phyloP scores from a whole-genome alignment of 768 basidiomycete species.

The Lactarius akahatsu region DNA sequence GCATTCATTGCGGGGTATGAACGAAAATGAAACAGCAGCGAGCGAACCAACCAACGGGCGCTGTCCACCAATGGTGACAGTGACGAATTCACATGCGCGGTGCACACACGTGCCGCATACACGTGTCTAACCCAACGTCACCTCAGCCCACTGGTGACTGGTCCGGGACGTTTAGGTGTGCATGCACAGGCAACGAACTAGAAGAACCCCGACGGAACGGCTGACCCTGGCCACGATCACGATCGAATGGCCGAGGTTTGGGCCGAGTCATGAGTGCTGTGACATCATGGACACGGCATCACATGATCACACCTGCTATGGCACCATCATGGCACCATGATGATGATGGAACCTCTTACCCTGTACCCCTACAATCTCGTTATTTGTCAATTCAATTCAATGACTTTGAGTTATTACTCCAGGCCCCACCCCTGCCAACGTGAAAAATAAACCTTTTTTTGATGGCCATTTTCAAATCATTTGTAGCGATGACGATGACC shows the following conservation, averaged over 20 bases:
- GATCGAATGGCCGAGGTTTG: not conserved
- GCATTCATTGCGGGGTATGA: not conserved
- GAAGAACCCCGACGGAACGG: not conserved
- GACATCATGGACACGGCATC: conserved; percentile 1
- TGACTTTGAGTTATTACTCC: not conserved
- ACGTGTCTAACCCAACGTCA: not conserved
- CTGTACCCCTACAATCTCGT: not conserved
- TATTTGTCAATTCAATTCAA: not conserved
- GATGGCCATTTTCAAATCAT: not conserved
- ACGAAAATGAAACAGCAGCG: not conserved
- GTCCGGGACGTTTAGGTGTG: not conserved
- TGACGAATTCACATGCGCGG: not conserved
- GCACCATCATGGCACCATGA: not conserved
- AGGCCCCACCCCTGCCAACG: not conserved
- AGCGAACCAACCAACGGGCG: no score
- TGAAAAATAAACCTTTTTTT: not conserved
- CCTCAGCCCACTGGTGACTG: not conserved
- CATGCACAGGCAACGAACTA: not conserved
- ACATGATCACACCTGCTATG: not conserved
- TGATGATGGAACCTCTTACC: no score
- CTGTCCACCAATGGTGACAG: not conserved
- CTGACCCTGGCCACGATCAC: not conserved
- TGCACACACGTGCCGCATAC: not conserved
- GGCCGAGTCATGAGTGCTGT: not conserved
- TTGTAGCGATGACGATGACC: not conserved